Percentiles rank a stretch among this genome's conserved stretches.
These are phyloP conservation scores for Panaeolus papilionaceus DNA, from an alignment of 768 basidiomycete genomes.

Conservation along the genomic window DNA sequence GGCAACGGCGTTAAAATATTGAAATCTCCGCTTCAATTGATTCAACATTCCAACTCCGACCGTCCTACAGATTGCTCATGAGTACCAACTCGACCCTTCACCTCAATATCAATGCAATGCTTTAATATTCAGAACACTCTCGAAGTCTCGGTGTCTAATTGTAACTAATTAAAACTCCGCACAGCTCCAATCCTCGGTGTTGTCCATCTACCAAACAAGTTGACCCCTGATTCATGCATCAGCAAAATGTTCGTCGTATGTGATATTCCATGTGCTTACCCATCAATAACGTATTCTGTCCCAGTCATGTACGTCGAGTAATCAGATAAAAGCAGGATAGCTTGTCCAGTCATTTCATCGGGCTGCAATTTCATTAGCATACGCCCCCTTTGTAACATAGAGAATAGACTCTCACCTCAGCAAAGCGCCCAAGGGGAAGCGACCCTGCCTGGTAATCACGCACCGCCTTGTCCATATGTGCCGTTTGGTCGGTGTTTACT, in stretches of 20 bases:
- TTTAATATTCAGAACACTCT: too few species aligned
- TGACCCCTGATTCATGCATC: not conserved
- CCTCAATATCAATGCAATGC: too few species aligned
- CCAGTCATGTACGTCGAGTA: conserved; percentile 64
- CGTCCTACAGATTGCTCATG: too few species aligned
- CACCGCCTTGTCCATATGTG: conserved; percentile 55
- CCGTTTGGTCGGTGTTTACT: conserved; percentile 68
- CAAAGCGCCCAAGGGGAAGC: conserved; percentile 63
- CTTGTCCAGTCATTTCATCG: conserved; percentile 61
- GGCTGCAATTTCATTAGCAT: conserved; percentile 40
- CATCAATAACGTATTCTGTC: conserved; percentile 60
- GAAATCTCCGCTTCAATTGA: too few species aligned
- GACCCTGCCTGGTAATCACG: conserved; percentile 53
- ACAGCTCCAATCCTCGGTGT: not conserved
- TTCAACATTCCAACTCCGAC: too few species aligned
- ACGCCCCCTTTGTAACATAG: not conserved
- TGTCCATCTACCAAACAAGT: not conserved
- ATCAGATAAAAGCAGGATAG: conserved; percentile 57
- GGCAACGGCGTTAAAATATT: too few species aligned
- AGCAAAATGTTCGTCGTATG: not conserved
- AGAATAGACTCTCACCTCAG: conserved; percentile 42
- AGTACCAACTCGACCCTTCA: too few species aligned
- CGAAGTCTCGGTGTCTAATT: too few species aligned
- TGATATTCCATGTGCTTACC: conserved; percentile 39
- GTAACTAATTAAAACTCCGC: too few species aligned